Conservation (phyloP, 352 stramenopile genomes). For the Pythium scleroteichum region DNA sequence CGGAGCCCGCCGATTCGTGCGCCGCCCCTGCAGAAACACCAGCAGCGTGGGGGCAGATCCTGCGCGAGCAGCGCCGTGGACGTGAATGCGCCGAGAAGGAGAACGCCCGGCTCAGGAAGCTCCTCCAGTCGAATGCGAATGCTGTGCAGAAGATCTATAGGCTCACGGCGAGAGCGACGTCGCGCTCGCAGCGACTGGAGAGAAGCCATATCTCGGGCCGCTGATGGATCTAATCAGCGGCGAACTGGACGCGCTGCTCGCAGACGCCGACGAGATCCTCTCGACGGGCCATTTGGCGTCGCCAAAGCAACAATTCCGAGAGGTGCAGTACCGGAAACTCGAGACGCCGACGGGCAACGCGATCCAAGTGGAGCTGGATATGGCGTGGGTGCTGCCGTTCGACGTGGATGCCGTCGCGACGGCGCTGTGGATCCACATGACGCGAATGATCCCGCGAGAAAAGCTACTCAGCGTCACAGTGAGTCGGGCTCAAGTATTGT, state of each 20-base stretch:
- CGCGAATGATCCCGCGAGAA: neutral
- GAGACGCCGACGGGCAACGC: constrained; percentile 1
- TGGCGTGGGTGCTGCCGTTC: constrained; percentile 10
- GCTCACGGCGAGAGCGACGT: neutral
- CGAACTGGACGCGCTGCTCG: constrained; percentile 1
- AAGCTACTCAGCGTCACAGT: constrained; percentile 4
- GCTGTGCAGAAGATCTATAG: neutral
- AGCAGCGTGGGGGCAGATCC: neutral
- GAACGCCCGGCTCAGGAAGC: neutral
- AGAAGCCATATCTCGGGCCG: neutral
- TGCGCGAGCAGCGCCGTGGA: neutral
- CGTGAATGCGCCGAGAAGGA: constrained; percentile 8
- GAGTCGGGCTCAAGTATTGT: no score
- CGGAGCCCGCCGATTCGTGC: no score
- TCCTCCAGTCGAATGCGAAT: neutral
- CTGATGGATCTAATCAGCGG: neutral
- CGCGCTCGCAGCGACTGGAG: neutral
- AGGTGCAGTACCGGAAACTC: constrained; percentile 1
- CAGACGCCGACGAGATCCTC: neutral
- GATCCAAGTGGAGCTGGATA: constrained; percentile 8
- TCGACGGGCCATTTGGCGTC: constrained; percentile 1
- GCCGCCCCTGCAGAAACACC: neutral
- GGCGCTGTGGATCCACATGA: neutral
- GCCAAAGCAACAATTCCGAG: neutral
- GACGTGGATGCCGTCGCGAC: neutral